Evolutionary conservation across 331 rosid genomes (phyloP).

Genomic region (Quercus phellos): DNA sequence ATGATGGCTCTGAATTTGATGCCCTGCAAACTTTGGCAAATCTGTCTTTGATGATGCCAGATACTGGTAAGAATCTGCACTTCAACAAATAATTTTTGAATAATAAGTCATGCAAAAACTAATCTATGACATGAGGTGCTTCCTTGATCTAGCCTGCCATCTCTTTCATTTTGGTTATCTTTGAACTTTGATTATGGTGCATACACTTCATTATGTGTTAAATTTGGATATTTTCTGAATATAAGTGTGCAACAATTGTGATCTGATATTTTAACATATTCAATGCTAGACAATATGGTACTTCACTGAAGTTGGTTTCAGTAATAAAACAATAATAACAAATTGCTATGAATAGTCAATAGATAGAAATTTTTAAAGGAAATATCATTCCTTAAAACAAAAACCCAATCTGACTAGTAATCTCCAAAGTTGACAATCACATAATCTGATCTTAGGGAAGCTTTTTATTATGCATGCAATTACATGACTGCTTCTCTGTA

Average conservation of each 20-base stretch:
- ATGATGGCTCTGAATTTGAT: conserved; percentile 73
- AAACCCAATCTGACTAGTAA: too few species aligned
- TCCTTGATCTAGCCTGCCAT: background rate
- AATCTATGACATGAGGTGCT: conserved; percentile 5
- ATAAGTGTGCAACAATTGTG: background rate
- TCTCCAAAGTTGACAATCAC: background rate
- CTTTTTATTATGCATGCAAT: background rate
- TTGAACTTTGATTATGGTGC: background rate
- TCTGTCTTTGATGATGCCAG: conserved; percentile 90
- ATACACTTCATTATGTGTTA: background rate
- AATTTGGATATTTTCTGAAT: background rate
- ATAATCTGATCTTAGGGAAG: background rate
- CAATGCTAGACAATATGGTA: background rate
- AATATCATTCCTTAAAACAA: background rate
- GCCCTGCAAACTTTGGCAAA: conserved; percentile 87
- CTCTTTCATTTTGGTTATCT: background rate
- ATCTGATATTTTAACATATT: background rate
- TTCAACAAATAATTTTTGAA: conserved; percentile 14
- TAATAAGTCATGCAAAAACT: conserved; percentile 5
- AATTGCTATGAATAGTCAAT: background rate
- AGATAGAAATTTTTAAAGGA: background rate
- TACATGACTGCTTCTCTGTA: background rate
- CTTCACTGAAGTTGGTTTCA: background rate
- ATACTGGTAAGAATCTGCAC: conserved; percentile 47
- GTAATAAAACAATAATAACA: background rate